phyloP scores from a whole-genome alignment of 2,329 filamentous ascomycete species.

The Tolypocladium sp. region DNA sequence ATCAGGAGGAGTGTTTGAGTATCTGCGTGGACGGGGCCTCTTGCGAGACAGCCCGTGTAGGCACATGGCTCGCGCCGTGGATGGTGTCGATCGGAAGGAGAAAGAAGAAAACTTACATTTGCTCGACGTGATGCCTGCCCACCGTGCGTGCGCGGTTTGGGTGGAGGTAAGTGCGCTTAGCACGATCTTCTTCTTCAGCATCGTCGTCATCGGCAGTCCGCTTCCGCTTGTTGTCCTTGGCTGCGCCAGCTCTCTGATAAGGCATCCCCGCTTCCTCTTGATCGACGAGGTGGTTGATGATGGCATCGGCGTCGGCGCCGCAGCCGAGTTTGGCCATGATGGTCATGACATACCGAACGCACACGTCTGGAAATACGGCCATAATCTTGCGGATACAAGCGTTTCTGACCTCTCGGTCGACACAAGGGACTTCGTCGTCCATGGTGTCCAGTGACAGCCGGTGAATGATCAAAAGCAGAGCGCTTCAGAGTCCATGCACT shows the following conservation, averaged over 20 bases:
- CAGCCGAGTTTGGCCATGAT: constrained; percentile 17
- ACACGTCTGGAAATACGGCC: constrained; percentile 36
- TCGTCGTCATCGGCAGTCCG: constrained; percentile 8
- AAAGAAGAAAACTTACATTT: not conserved
- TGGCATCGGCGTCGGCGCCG: constrained; percentile 15
- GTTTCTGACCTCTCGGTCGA: constrained; percentile 1
- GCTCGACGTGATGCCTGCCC: not conserved
- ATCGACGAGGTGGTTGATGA: constrained; percentile 31
- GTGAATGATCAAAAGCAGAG: not conserved
- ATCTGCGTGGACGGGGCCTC: not conserved
- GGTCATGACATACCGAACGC: constrained; percentile 23
- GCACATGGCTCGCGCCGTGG: no score
- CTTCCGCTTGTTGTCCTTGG: constrained; percentile 31
- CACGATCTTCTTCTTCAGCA: not conserved
- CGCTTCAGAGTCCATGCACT: not conserved
- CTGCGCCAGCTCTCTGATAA: constrained; percentile 23
- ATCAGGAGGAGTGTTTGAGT: not conserved
- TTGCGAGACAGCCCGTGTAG: not conserved
- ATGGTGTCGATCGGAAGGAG: not conserved
- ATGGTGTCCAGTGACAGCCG: not conserved
- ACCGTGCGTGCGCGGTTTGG: not conserved
- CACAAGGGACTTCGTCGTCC: not conserved
- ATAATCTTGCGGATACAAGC: constrained; percentile 8
- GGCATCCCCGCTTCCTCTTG: constrained; percentile 23
- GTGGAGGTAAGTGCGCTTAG: not conserved